Percentiles rank a stretch among this genome's conserved stretches.
phyloP scores from a whole-genome alignment of 2,329 filamentous ascomycete species.

The Bipolaris cookei region DNA sequence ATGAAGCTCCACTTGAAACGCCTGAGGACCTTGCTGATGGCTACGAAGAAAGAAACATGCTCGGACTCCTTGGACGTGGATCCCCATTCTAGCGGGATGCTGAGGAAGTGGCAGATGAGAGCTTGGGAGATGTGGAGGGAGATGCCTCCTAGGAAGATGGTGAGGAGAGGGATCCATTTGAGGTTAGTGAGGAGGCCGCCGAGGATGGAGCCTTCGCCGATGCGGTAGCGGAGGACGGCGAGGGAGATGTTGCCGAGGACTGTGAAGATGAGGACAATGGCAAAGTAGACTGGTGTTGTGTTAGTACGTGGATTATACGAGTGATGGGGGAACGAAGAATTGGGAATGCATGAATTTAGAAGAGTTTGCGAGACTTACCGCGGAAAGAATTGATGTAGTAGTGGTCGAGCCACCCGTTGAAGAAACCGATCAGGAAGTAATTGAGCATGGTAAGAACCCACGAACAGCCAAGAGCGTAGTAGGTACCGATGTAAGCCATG shows the following conservation, averaged over 20 bases:
- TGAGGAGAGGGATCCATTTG: slow-evolving; percentile 70
- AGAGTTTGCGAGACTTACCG: slow-evolving; percentile 29
- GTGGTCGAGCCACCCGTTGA: slow-evolving; percentile 75
- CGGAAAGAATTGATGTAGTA: slow-evolving; percentile 79
- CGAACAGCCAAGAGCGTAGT: slow-evolving; percentile 72
- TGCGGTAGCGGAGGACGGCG: slow-evolving; percentile 68
- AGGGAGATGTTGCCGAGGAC: slow-evolving; percentile 66
- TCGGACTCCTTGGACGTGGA: slow-evolving; percentile 83
- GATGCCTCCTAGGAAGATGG: slow-evolving; percentile 82
- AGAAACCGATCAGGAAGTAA: slow-evolving; percentile 76
- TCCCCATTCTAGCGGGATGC: slow-evolving; percentile 86
- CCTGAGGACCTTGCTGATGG: slow-evolving; percentile 78
- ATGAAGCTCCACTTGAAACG: slow-evolving; percentile 72
- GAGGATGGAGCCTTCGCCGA: slow-evolving; percentile 61
- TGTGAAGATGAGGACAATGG: slow-evolving; percentile 70
- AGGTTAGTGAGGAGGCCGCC: slow-evolving; percentile 62
- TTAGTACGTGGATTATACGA: background rate
- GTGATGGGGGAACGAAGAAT: background rate
- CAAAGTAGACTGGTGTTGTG: slow-evolving; percentile 58
- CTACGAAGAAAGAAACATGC: slow-evolving; percentile 83
- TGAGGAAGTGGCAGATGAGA: slow-evolving; percentile 80
- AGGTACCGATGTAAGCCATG: slow-evolving; percentile 72
- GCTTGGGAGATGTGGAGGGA: slow-evolving; percentile 82
- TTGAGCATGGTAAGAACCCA: slow-evolving; percentile 72
- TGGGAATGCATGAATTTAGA: too few relatives aligned